phyloP scores from a whole-genome alignment of 345 rosid species.

The Capsella bursapastoris region DNA sequence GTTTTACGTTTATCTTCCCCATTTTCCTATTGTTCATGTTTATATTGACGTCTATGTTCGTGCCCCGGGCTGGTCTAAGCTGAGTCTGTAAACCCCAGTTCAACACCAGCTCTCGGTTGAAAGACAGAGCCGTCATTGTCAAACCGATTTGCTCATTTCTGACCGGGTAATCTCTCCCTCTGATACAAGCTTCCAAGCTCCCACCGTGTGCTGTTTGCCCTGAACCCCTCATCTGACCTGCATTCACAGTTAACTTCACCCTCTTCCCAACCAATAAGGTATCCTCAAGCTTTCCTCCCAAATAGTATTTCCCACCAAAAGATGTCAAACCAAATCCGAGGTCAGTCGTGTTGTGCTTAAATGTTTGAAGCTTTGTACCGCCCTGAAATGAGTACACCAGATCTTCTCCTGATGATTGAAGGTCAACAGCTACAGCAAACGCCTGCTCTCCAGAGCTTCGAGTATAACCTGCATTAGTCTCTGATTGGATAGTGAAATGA shows the following conservation, averaged over 20 bases:
- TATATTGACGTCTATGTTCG: constrained; percentile 56
- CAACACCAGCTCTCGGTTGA: constrained; percentile 68
- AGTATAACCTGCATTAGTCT: constrained; percentile 67
- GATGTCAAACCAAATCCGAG: constrained; percentile 71
- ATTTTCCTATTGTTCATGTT: constrained; percentile 75
- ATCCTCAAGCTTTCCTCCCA: constrained; percentile 83
- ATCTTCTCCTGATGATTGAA: constrained; percentile 80
- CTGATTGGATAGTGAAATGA: constrained; percentile 74
- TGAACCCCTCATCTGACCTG: constrained; percentile 66
- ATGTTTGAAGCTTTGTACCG: constrained; percentile 63
- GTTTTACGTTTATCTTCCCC: constrained; percentile 74
- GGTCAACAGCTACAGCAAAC: constrained; percentile 68
- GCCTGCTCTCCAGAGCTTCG: constrained; percentile 56
- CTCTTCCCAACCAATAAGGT: constrained; percentile 70
- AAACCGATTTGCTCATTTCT: constrained; percentile 63
- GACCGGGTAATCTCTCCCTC: constrained; percentile 85
- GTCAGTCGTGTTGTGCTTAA: constrained; percentile 63
- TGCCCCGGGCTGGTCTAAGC: constrained; percentile 61
- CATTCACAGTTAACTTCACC: constrained; percentile 68
- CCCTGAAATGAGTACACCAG: constrained; percentile 65
- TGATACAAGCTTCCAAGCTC: constrained; percentile 66
- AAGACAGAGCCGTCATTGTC: constrained; percentile 67
- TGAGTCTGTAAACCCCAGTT: constrained; percentile 75
- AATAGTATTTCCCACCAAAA: constrained; percentile 62
- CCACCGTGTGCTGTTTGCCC: constrained; percentile 75